Evolutionary conservation across 768 basidiomycete genomes (phyloP), one percentile per base, ranked within the genome.

Genomic region (Crassisporium funariophilum): DNA sequence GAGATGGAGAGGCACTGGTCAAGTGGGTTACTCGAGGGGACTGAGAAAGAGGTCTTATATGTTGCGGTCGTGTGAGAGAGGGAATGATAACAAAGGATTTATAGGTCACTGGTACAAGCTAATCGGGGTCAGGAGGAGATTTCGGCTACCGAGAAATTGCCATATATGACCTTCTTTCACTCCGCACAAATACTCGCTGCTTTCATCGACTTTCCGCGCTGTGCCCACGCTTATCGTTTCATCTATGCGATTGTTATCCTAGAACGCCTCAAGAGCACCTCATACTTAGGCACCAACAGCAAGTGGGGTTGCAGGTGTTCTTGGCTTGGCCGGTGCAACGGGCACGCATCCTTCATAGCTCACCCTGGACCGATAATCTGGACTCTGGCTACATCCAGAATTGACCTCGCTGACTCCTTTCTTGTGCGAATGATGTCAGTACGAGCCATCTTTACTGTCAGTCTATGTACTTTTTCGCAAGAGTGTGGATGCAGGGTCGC

Each of bases 101-200:
- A 57, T 58, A 58, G 63, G 50, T 52, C 54, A 49, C 55, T 54
- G 46, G n/a, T n/a, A n/a, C n/a, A n/a, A n/a, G n/a, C n/a, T n/a
- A n/a, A n/a, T n/a, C n/a, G 54, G 54, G 41, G 57, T 54, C 53
- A 58, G 58, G 53, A 56, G 49, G 47, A 52, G 46, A 44, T 44
- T 41, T 55, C 41, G 49, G 46, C 48, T 45, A 52, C 57, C 61
- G 61, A 49, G 49, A 43, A 45, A 50, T 63, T 60, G 34, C 59
- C 57, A 59, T 59, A 55, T 48, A 57, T 44, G 47, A 54, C 21
- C 47, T 47, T 55, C 41, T 50, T 58, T 48, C 54, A 54, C 51
- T 34, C 52, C 50, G 55, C 55, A 55, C 53, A 50, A 46, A 48
- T 24, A 39, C 49, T 47, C 37, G 29, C 52, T 48, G 31, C 52